Evolutionary conservation across 805 yeast genomes (phyloP).

Genomic region (Saccharomycodes ludwigii): DNA sequence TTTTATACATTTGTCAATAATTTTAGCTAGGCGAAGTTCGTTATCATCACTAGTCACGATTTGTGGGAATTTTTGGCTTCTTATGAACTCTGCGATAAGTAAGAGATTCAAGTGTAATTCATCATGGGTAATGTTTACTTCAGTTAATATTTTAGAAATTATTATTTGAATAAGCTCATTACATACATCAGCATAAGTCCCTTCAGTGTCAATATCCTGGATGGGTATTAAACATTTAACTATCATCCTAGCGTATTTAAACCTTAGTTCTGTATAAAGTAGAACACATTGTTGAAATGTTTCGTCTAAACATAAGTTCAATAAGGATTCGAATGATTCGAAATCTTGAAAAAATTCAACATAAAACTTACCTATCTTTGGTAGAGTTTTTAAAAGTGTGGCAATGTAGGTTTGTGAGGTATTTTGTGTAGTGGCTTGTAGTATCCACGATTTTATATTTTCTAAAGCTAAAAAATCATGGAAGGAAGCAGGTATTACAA

Average conservation of each 20-base stretch:
- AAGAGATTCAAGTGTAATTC: slow-evolving; percentile 24
- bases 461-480: no score
- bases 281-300: slow-evolving; percentile 28
- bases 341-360: slow-evolving; percentile 12
- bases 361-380: slow-evolving; percentile 31
- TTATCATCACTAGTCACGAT: slow-evolving; percentile 4
- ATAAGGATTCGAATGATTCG: no score
- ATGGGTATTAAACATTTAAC: slow-evolving; percentile 32
- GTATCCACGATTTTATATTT: slow-evolving; percentile 6
- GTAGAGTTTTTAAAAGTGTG: slow-evolving; percentile 11
- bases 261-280: slow-evolving; percentile 45
- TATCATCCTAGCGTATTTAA: slow-evolving; percentile 53
- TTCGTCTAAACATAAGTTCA: no score
- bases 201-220: slow-evolving; percentile 15
- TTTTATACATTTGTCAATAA: slow-evolving; percentile 36
- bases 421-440: background rate
- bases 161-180: slow-evolving; percentile 19
- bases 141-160: slow-evolving; percentile 3
- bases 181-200: slow-evolving; percentile 15
- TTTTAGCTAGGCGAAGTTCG: no score
- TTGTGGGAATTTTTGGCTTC: slow-evolving; percentile 8
- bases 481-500: no score
- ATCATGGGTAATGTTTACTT: slow-evolving; percentile 19
- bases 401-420: background rate
- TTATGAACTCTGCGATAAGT: slow-evolving; percentile 23